Percentiles rank a stretch among this genome's conserved stretches.
Conservation (phyloP, 2,329 filamentous ascomycete species). For the Botrytis medusae region DNA sequence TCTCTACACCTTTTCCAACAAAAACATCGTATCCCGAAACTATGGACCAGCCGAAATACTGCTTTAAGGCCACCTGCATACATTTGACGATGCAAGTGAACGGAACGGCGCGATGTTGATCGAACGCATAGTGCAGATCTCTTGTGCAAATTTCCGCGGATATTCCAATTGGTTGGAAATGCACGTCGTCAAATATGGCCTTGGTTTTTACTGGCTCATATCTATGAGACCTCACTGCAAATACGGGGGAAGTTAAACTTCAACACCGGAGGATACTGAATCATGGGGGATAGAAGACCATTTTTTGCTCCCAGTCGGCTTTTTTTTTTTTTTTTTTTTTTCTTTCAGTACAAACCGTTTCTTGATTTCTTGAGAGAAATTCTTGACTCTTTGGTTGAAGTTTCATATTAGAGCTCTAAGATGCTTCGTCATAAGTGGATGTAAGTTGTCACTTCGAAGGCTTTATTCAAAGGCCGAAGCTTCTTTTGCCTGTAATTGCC, state of each 20-base stretch:
- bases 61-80: neutral
- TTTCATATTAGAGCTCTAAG: neutral
- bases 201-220: neutral
- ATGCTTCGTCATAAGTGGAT: neutral
- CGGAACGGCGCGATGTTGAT: neutral
- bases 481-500: neutral
- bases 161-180: neutral
- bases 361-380: neutral
- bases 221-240: neutral
- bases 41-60: constrained; percentile 7
- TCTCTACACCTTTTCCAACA: neutral
- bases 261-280: neutral
- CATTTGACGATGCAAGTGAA: neutral
- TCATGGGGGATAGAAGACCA: neutral
- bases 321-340: too few species aligned
- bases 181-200: neutral
- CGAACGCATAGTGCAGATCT: neutral
- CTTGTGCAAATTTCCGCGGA: neutral
- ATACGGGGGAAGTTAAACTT: neutral
- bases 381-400: too few species aligned
- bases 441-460: too few species aligned
- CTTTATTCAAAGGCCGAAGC: neutral
- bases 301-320: neutral
- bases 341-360: neutral
- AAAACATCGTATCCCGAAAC: neutral